phyloP scores from a whole-genome alignment of 2,329 filamentous ascomycete species.

The Emergomyces pasteurianus region DNA sequence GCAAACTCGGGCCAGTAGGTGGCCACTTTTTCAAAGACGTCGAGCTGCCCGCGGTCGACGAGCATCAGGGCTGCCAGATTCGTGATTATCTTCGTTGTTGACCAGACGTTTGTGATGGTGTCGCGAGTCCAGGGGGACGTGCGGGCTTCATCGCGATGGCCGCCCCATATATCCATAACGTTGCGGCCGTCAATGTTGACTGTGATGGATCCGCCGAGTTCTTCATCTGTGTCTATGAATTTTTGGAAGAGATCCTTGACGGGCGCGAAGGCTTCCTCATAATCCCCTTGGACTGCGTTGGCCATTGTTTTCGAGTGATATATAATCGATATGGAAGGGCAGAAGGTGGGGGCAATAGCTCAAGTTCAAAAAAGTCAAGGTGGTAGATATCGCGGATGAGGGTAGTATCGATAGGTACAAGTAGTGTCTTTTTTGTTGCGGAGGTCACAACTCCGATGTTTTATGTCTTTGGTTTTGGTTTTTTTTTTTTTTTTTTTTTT shows the following conservation, averaged over 20 bases:
- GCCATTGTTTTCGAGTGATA: not conserved
- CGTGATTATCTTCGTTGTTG: constrained; percentile 29
- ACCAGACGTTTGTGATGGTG: constrained; percentile 33
- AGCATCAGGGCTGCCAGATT: constrained; percentile 29
- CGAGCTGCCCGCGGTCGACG: constrained; percentile 28
- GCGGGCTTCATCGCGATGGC: constrained; percentile 21
- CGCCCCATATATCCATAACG: constrained; percentile 37
- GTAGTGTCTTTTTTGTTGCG: not conserved
- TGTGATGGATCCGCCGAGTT: constrained; percentile 36
- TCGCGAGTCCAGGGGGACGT: constrained; percentile 28
- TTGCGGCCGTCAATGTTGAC: constrained; percentile 31
- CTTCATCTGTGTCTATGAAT: constrained; percentile 26
- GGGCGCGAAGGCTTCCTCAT: constrained; percentile 25
- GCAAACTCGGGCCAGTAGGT: constrained; percentile 39
- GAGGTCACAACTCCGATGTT: not conserved
- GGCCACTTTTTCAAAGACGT: constrained; percentile 26
- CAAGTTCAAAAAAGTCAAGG: not conserved
- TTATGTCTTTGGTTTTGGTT: not conserved
- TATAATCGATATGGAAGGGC: not conserved
- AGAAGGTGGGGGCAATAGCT: not conserved
- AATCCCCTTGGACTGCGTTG: constrained; percentile 22
- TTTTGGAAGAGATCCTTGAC: constrained; percentile 25
- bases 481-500: too few relatives aligned
- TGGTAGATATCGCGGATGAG: not conserved
- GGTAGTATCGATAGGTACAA: too few relatives aligned